phyloP scores from a whole-genome alignment of 2,329 filamentous ascomycete species.

The Aspergillus neoniger region DNA sequence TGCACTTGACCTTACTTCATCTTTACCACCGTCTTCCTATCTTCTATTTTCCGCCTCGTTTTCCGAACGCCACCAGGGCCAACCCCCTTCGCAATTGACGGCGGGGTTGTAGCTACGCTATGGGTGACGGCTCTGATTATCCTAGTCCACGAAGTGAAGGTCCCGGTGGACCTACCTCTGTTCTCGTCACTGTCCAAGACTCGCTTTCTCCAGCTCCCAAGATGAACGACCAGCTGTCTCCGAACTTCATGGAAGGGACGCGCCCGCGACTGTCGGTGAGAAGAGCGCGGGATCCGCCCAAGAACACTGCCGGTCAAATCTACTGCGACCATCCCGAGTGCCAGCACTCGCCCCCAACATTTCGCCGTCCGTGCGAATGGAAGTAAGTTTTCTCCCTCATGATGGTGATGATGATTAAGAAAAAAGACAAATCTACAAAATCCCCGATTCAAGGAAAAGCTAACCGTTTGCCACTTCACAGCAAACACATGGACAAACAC shows the following conservation, averaged over 20 bases:
- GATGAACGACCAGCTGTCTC: conserved; percentile 38
- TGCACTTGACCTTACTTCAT: background rate
- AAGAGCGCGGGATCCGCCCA: conserved; percentile 54
- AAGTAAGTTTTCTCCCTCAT: conserved; percentile 63
- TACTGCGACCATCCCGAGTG: conserved; percentile 74
- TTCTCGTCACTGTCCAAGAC: conserved; percentile 40
- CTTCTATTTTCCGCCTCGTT: conserved; percentile 1
- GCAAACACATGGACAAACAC: conserved; percentile 99
- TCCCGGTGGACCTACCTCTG: conserved; percentile 36
- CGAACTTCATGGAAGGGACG: conserved; percentile 36
- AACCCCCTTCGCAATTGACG: conserved; percentile 28
- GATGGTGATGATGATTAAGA: no score
- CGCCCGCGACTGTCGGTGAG: conserved; percentile 46
- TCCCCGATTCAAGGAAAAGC: conserved; percentile 10
- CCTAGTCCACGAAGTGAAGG: conserved; percentile 48
- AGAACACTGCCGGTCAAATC: conserved; percentile 72
- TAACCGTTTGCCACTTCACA: conserved; percentile 42
- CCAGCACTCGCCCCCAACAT: conserved; percentile 63
- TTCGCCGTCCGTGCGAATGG: conserved; percentile 88
- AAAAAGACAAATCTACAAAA: no score
- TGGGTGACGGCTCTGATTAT: conserved; percentile 47
- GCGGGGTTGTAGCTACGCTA: conserved; percentile 37
- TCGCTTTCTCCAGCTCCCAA: conserved; percentile 35
- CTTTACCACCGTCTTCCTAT: background rate
- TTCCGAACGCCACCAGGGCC: conserved; percentile 17